These are phyloP conservation scores for Eruca vesicaria DNA, from an alignment of 441 rosid genomes.

Conservation along the genomic window DNA sequence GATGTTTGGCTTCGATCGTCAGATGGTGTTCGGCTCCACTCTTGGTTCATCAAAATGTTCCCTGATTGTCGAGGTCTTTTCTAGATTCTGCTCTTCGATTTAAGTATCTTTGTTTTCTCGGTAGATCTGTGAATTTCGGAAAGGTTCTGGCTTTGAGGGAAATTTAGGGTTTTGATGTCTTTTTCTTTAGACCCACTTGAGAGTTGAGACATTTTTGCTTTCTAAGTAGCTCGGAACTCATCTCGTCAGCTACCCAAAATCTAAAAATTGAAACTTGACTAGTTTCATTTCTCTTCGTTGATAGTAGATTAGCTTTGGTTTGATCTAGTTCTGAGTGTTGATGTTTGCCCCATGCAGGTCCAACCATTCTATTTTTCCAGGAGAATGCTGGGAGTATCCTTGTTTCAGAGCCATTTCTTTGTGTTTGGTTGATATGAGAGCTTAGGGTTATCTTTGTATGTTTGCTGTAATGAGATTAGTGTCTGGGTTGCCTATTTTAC, in stretches of 20 bases:
- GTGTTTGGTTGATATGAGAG: not conserved
- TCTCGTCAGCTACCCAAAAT: not conserved
- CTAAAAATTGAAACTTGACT: not conserved
- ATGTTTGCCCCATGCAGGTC: slow-evolving; percentile 61
- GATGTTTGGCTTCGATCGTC: slow-evolving; percentile 95
- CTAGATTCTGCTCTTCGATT: slow-evolving; percentile 7
- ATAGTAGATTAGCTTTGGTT: slow-evolving; percentile 12
- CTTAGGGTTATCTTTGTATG: not conserved
- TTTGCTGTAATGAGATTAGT: slow-evolving; percentile 1
- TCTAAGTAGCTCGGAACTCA: not conserved
- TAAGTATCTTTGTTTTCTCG: not conserved
- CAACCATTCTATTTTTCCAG: slow-evolving; percentile 93
- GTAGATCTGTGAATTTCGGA: slow-evolving; percentile 27
- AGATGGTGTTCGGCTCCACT: slow-evolving; percentile 87
- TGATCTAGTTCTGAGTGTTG: not conserved
- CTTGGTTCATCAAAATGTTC: slow-evolving; percentile 93
- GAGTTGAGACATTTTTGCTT: slow-evolving; percentile 5
- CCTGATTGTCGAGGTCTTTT: slow-evolving; percentile 76
- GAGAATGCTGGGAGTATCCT: slow-evolving; percentile 99
- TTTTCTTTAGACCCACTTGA: slow-evolving; percentile 7
- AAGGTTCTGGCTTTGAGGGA: slow-evolving; percentile 1
- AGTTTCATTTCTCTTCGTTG: not conserved
- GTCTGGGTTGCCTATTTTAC: not conserved
- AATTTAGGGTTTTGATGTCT: slow-evolving; percentile 11
- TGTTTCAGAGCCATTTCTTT: slow-evolving; percentile 30